These are phyloP conservation scores for Populus hybrid DNA, from an alignment of 441 rosid genomes.

Conservation along the genomic window DNA sequence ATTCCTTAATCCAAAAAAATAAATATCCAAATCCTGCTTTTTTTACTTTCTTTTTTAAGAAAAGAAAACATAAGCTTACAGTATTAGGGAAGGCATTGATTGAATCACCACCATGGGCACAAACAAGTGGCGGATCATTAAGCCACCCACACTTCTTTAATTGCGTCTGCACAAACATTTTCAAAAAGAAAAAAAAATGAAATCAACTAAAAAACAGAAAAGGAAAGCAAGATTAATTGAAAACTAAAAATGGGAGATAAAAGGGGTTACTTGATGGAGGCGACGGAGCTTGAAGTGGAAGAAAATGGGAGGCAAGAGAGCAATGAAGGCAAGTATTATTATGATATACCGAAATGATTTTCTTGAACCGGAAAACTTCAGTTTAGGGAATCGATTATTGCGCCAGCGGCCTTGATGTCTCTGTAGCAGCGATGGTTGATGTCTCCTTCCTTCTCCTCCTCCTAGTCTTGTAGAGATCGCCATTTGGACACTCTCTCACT, in stretches of 20 bases:
- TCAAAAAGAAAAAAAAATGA: background rate
- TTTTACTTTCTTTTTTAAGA: no score
- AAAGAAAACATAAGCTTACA: slow-evolving; percentile 28
- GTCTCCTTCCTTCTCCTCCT: slow-evolving; percentile 28
- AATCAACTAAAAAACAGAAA: background rate
- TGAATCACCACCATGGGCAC: slow-evolving; percentile 99
- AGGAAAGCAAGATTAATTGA: background rate
- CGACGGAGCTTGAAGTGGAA: slow-evolving; percentile 84
- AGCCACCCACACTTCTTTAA: slow-evolving; percentile 74
- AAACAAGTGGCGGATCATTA: slow-evolving; percentile 81
- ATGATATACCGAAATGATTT: slow-evolving; percentile 50
- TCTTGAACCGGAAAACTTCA: slow-evolving; percentile 40
- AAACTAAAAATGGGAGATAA: background rate
- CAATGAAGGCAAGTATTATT: slow-evolving; percentile 50
- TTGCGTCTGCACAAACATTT: slow-evolving; percentile 38
- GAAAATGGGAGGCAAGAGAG: slow-evolving; percentile 75
- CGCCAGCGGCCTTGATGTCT: slow-evolving; percentile 14
- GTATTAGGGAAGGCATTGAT: slow-evolving; percentile 81
- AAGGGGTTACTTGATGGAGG: slow-evolving; percentile 49
- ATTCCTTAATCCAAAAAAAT: background rate
- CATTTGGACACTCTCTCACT: slow-evolving; percentile 4
- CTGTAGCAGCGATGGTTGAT: slow-evolving; percentile 16
- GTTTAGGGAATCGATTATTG: slow-evolving; percentile 10
- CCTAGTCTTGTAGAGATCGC: slow-evolving; percentile 25
- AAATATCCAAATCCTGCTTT: background rate